phyloP scores from a whole-genome alignment of 1,139 yeast species.

The Yamadazyma triangularis region DNA sequence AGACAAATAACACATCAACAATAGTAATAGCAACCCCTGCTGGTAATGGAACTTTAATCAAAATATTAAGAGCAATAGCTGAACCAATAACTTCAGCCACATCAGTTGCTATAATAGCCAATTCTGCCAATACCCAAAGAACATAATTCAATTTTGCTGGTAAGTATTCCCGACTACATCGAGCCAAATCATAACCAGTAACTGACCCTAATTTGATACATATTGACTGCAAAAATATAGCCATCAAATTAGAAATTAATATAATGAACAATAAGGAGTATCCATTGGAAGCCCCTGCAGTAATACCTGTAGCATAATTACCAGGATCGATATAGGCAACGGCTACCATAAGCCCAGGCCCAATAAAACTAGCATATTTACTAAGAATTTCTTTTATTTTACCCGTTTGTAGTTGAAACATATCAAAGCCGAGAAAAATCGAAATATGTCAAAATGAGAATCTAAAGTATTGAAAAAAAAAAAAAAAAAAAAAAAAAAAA shows the following conservation, averaged over 20 bases:
- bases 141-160: constrained; percentile 56
- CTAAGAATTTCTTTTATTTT: constrained; percentile 7
- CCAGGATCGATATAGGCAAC: constrained; percentile 88
- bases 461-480: too few relatives aligned
- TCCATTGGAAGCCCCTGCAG: constrained; percentile 69
- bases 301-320: constrained; percentile 73
- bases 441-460: too few relatives aligned
- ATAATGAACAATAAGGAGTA: constrained; percentile 64
- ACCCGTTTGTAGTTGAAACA: too few relatives aligned
- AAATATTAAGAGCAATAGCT: constrained; percentile 76
- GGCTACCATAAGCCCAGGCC: constrained; percentile 73
- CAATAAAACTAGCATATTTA: constrained; percentile 60
- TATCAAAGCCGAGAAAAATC: too few relatives aligned
- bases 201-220: constrained; percentile 77
- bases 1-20: constrained; percentile 66
- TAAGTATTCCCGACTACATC: constrained; percentile 58
- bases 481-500: neutral
- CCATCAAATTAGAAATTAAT: constrained; percentile 63
- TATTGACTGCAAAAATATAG: constrained; percentile 67
- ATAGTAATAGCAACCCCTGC: constrained; percentile 76
- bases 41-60: constrained; percentile 64
- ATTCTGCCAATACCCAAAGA: constrained; percentile 68
- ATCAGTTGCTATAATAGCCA: constrained; percentile 81
- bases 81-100: constrained; percentile 85
- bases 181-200: constrained; percentile 73